Percentiles rank a stretch among this genome's conserved stretches.
phyloP scores from a whole-genome alignment of 257 asterid genomes.

The Gentiana macrophylla region DNA sequence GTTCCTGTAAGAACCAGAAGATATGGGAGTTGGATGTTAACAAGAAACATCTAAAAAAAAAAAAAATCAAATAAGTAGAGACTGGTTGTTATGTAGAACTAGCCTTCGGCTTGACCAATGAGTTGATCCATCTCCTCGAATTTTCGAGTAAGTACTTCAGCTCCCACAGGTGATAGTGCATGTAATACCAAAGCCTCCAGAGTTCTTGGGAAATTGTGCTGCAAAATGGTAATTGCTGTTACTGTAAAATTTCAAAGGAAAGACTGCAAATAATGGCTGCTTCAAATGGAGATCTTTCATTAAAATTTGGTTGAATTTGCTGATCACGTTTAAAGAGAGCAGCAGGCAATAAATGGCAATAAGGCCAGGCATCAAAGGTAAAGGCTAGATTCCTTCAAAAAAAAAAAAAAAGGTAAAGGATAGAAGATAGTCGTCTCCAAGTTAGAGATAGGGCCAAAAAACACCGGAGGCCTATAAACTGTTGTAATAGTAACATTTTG shows the following conservation, averaged over 20 bases:
- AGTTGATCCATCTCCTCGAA: constrained; percentile 83
- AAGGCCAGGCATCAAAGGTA: too few relatives aligned
- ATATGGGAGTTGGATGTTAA: constrained; percentile 1
- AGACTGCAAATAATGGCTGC: constrained; percentile 7
- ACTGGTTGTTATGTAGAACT: background rate
- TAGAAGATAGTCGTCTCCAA: too few relatives aligned
- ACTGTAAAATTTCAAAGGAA: constrained; percentile 10
- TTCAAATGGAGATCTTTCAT: constrained; percentile 7
- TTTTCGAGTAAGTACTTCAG: constrained; percentile 77
- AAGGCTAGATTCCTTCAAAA: too few relatives aligned
- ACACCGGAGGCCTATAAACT: too few relatives aligned
- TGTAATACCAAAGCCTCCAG: constrained; percentile 79
- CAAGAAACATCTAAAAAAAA: background rate
- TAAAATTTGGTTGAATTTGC: constrained; percentile 7
- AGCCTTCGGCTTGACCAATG: constrained; percentile 41
- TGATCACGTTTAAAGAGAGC: too few relatives aligned
- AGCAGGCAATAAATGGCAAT: background rate
- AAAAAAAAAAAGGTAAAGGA: too few relatives aligned
- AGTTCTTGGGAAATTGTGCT: constrained; percentile 90
- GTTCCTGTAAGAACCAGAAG: constrained; percentile 31
- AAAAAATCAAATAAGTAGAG: background rate
- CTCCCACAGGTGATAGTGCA: constrained; percentile 80
- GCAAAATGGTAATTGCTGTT: constrained; percentile 20
- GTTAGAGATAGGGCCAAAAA: too few relatives aligned
- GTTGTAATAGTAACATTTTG: too few relatives aligned